Conservation (phyloP, 768 basidiomycete genomes). For the Boletus barrowsii region DNA sequence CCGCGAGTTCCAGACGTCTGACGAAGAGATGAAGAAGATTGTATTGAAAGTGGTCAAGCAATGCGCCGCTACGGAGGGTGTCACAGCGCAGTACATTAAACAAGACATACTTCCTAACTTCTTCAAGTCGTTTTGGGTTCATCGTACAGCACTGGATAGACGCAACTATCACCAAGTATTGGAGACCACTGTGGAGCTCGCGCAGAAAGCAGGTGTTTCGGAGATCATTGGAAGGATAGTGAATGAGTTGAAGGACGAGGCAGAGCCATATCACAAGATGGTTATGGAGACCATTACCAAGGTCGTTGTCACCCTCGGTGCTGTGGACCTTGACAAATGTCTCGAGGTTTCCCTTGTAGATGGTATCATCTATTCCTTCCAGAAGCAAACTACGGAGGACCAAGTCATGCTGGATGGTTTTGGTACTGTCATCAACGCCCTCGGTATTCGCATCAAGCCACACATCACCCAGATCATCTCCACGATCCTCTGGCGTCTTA, state of each 20-base stretch:
- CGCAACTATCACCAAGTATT: slow-evolving; percentile 97
- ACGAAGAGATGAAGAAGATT: slow-evolving; percentile 99
- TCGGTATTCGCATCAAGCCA: slow-evolving; percentile 95
- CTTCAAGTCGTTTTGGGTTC: slow-evolving; percentile 99
- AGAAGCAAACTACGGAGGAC: slow-evolving; percentile 98
- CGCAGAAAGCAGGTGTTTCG: slow-evolving; percentile 93
- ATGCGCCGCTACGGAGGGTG: slow-evolving; percentile 97
- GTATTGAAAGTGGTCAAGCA: slow-evolving; percentile 99
- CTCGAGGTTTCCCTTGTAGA: slow-evolving; percentile 93
- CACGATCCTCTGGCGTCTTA: slow-evolving; percentile 97
- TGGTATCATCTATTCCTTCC: slow-evolving; percentile 99
- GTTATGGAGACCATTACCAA: slow-evolving; percentile 99
- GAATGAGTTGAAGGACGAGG: slow-evolving; percentile 54
- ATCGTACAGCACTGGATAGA: slow-evolving; percentile 95
- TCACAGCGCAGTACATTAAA: slow-evolving; percentile 92
- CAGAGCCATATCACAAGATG: slow-evolving; percentile 94
- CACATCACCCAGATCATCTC: slow-evolving; percentile 99
- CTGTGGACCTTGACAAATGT: slow-evolving; percentile 96
- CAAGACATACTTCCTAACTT: slow-evolving; percentile 98
- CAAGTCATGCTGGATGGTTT: slow-evolving; percentile 99
- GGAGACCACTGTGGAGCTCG: slow-evolving; percentile 97
- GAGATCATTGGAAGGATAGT: slow-evolving; percentile 89
- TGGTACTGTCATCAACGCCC: slow-evolving; percentile 94
- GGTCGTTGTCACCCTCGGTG: slow-evolving; percentile 88
- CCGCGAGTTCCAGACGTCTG: slow-evolving; percentile 97